Percentiles rank a stretch among this genome's conserved stretches.
phyloP scores from a whole-genome alignment of 192 early-diverging fungal species.

The Glomus cerebriforme region DNA sequence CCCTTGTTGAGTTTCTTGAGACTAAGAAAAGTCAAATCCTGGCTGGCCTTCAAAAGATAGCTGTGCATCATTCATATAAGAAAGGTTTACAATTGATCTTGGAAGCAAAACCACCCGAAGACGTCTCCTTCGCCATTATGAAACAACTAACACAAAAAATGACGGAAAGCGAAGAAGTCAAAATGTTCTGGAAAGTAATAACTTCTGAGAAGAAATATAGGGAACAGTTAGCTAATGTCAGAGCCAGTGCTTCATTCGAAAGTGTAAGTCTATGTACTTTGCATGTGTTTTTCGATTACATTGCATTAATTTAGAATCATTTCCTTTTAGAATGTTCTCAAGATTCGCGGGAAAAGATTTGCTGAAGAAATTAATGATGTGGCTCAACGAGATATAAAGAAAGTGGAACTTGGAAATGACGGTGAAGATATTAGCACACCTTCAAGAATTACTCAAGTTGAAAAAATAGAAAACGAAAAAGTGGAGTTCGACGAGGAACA shows the following conservation, averaged over 20 bases:
- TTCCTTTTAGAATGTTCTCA: slow-evolving; percentile 20
- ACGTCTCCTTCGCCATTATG: slow-evolving; percentile 21
- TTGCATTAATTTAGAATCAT: slow-evolving; percentile 20
- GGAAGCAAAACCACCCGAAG: not conserved
- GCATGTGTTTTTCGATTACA: slow-evolving; percentile 23
- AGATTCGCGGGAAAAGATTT: slow-evolving; percentile 20
- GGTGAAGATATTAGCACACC: slow-evolving; percentile 6
- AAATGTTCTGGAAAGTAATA: slow-evolving; percentile 28
- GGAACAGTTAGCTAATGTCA: slow-evolving; percentile 21
- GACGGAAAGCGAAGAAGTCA: slow-evolving; percentile 21
- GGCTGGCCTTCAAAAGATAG: slow-evolving; percentile 6
- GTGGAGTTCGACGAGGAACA: not conserved
- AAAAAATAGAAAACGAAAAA: slow-evolving; percentile 5
- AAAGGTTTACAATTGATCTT: slow-evolving; percentile 26
- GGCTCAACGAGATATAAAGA: slow-evolving; percentile 23
- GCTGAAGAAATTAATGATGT: slow-evolving; percentile 10
- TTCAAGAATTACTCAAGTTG: slow-evolving; percentile 1
- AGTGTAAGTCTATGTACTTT: slow-evolving; percentile 22
- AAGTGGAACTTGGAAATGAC: slow-evolving; percentile 18
- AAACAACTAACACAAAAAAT: slow-evolving; percentile 32
- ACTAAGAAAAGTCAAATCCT: slow-evolving; percentile 18
- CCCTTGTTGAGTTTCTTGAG: slow-evolving; percentile 29
- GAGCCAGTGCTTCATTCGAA: slow-evolving; percentile 29
- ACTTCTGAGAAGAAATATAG: slow-evolving; percentile 13
- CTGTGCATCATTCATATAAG: slow-evolving; percentile 21